These are phyloP conservation scores for Escovopsis sp. DNA, from an alignment of 2,329 filamentous ascomycete genomes.

Conservation along the genomic window DNA sequence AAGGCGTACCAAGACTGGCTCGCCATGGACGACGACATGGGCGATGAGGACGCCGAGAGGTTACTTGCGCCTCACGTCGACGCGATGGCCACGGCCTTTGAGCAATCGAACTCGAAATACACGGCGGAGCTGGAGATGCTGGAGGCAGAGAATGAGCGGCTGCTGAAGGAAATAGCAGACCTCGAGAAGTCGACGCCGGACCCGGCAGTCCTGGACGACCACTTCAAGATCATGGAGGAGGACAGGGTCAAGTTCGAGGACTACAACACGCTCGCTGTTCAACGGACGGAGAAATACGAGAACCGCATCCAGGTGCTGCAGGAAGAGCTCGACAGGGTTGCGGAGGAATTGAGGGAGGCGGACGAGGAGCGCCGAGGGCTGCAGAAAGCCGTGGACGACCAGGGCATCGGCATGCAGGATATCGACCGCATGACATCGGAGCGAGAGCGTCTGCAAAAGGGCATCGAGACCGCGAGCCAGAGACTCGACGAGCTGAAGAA, in stretches of 20 bases:
- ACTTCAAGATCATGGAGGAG: conserved; percentile 87
- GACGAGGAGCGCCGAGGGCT: conserved; percentile 69
- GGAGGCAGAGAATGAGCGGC: conserved; percentile 68
- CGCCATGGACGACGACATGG: conserved; percentile 76
- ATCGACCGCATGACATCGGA: conserved; percentile 98
- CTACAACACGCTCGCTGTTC: conserved; percentile 74
- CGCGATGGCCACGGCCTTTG: conserved; percentile 77
- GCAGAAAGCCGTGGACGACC: conserved; percentile 76
- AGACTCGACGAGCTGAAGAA: conserved; percentile 76
- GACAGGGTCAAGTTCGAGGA: conserved; percentile 91
- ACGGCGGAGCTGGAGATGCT: conserved; percentile 70
- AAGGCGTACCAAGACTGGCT: conserved; percentile 89
- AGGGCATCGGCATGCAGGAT: conserved; percentile 93
- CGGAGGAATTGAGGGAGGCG: conserved; percentile 59
- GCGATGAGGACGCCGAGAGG: conserved; percentile 67
- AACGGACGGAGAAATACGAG: conserved; percentile 81
- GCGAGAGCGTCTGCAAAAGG: conserved; percentile 81
- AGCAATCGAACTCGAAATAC: conserved; percentile 71
- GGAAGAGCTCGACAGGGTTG: conserved; percentile 68
- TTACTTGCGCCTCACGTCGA: conserved; percentile 73
- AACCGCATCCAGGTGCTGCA: conserved; percentile 67
- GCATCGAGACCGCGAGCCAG: conserved; percentile 60
- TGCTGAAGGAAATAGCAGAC: conserved; percentile 78
- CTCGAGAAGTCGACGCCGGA: conserved; percentile 77
- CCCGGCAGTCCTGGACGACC: conserved; percentile 68